Evolutionary conservation across 2,329 filamentous ascomycete genomes (phyloP).

Genomic region (Thermochaetoides dissita): DNA sequence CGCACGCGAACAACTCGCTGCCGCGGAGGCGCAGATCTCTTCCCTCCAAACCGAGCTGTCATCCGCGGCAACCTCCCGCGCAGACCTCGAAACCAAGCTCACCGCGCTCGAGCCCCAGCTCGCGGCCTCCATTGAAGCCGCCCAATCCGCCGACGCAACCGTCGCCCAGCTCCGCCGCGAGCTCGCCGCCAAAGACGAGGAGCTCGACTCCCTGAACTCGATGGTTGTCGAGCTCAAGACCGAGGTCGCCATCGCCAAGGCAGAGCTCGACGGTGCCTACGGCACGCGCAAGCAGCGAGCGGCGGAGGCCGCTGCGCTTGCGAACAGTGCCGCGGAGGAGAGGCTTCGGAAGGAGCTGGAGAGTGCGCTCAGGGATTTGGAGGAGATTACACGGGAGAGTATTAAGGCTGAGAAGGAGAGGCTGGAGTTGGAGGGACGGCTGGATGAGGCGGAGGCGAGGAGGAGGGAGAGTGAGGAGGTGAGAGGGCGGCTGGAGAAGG

Average conservation of each 20-base stretch:
- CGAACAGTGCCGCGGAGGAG: constrained; percentile 33
- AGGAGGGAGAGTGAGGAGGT: too few species aligned
- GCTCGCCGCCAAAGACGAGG: constrained; percentile 34
- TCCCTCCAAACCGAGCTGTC: constrained; percentile 21
- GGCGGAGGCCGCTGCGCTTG: constrained; percentile 40
- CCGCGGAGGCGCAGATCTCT: constrained; percentile 25
- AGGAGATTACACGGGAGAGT: constrained; percentile 39
- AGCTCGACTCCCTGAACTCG: constrained; percentile 36
- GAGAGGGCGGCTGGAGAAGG: constrained; percentile 29
- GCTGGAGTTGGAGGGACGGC: constrained; percentile 28
- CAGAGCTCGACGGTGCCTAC: constrained; percentile 48
- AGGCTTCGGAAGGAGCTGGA: constrained; percentile 37
- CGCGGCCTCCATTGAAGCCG: constrained; percentile 6
- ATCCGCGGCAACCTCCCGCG: constrained; percentile 6
- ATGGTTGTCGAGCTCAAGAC: constrained; percentile 46
- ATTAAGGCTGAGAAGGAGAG: constrained; percentile 37
- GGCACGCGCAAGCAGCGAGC: constrained; percentile 45
- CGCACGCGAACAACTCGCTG: constrained; percentile 23
- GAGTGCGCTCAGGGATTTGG: constrained; percentile 36
- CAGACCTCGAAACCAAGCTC: constrained; percentile 13
- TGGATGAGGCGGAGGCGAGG: constrained; percentile 26
- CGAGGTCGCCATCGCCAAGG: constrained; percentile 45
- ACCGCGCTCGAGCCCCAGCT: constrained; percentile 24
- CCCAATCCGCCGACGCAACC: constrained; percentile 17
- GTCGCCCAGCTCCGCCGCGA: constrained; percentile 28